A percentile compares a stretch with the other conserved stretches of the same genome.
Conservation (phyloP, 768 basidiomycete genomes). For the Termitomyces sp. region DNA sequence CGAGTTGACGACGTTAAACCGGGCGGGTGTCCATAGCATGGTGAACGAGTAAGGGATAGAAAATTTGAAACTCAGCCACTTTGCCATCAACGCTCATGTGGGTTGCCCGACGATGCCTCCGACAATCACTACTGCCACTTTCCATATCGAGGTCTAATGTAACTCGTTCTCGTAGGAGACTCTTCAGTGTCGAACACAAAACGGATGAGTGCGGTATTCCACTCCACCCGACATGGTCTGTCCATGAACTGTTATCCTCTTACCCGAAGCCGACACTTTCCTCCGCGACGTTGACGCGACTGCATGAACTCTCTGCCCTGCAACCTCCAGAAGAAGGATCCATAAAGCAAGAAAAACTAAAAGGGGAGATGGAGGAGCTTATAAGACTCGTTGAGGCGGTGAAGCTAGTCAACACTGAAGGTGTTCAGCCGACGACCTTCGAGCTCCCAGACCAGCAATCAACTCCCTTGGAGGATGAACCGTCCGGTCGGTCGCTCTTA, state of each 20-base stretch:
- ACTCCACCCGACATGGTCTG: constrained; percentile 71
- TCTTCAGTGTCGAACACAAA: constrained; percentile 14
- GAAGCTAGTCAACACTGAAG: constrained; percentile 50
- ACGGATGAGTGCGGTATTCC: constrained; percentile 67
- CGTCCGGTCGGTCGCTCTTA: constrained; percentile 42
- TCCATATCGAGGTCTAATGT: constrained; percentile 5
- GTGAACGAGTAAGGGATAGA: constrained; percentile 15
- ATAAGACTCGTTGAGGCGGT: constrained; percentile 81
- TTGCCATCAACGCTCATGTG: constrained; percentile 12
- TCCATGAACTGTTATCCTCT: constrained; percentile 70
- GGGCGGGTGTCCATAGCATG: constrained; percentile 35
- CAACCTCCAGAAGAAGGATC: constrained; percentile 60
- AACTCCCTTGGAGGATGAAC: constrained; percentile 9
- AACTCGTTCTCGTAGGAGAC: constrained; percentile 3
- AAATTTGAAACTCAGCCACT: constrained; percentile 22
- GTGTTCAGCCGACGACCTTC: constrained; percentile 26
- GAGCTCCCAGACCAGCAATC: constrained; percentile 30
- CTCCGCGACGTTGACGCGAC: constrained; percentile 50
- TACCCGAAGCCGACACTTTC: constrained; percentile 68
- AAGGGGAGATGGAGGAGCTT: constrained; percentile 64
- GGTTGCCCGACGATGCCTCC: constrained; percentile 21
- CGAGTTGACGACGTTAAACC: constrained; percentile 29
- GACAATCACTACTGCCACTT: constrained; percentile 11
- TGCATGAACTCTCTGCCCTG: constrained; percentile 74
- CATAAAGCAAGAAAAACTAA: constrained; percentile 45